A percentile compares a stretch with the other conserved stretches of the same genome.
Conservation (phyloP, 2,329 filamentous ascomycete species). For the Colletotrichum filicis region DNA sequence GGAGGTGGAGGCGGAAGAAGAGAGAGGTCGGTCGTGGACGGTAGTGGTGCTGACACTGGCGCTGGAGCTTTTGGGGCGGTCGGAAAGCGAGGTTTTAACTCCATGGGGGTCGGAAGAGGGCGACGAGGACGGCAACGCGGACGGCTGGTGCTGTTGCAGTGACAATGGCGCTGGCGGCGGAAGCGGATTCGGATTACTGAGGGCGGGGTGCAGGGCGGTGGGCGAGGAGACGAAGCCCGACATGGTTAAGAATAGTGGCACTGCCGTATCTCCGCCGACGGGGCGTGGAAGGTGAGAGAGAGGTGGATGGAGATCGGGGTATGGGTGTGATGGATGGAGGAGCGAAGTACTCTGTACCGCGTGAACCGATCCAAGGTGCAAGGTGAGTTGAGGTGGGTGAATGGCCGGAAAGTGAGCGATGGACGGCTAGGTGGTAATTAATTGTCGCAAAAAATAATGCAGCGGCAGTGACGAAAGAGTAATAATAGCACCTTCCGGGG, state of each 20-base stretch:
- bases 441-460: background rate
- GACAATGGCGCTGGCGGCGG: constrained; percentile 36
- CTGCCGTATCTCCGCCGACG: constrained; percentile 22
- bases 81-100: constrained; percentile 42
- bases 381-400: no score
- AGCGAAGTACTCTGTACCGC: background rate
- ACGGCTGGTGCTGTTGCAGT: constrained; percentile 1
- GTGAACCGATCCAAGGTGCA: background rate
- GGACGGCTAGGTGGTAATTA: background rate
- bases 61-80: constrained; percentile 40
- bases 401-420: background rate
- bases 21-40: constrained; percentile 33
- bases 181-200: constrained; percentile 51
- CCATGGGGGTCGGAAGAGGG: constrained; percentile 30
- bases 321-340: background rate
- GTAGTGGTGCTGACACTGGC: constrained; percentile 25
- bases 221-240: constrained; percentile 55
- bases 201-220: constrained; percentile 61
- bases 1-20: constrained; percentile 35
- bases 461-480: background rate
- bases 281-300: background rate
- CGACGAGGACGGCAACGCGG: background rate
- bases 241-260: constrained; percentile 32
- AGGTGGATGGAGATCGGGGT: background rate
- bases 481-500: background rate